These are phyloP conservation scores for Saturnispora zaruensis DNA, from an alignment of 805 yeast species.

Conservation along the genomic window DNA sequence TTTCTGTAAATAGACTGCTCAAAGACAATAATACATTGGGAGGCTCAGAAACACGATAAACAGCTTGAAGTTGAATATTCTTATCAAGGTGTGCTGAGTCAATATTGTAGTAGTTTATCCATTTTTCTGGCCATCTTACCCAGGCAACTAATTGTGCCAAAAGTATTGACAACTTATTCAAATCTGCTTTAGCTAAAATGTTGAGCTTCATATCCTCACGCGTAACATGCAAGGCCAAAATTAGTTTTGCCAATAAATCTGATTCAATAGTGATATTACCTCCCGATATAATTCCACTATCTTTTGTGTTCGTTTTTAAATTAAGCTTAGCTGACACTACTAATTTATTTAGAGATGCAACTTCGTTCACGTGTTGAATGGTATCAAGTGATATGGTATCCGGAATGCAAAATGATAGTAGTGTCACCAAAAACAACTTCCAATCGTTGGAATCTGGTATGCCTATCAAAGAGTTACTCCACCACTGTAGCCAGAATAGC, in stretches of 20 bases:
- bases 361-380: constrained; percentile 15
- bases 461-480: constrained; percentile 38
- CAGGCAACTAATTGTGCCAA: constrained; percentile 54
- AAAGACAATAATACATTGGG: constrained; percentile 54
- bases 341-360: constrained; percentile 22
- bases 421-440: constrained; percentile 46
- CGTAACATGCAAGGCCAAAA: constrained; percentile 62
- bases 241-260: constrained; percentile 47
- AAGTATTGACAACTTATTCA: constrained; percentile 40
- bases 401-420: constrained; percentile 45
- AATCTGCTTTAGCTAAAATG: constrained; percentile 31
- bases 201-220: constrained; percentile 69
- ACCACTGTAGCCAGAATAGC: constrained; percentile 56
- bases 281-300: neutral
- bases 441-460: constrained; percentile 43
- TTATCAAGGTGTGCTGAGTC: constrained; percentile 30
- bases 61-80: constrained; percentile 31
- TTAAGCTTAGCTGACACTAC: constrained; percentile 16
- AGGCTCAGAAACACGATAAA: constrained; percentile 44
- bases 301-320: constrained; percentile 5
- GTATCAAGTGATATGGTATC: constrained; percentile 26
- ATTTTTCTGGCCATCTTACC: constrained; percentile 66
- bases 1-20: constrained; percentile 38
- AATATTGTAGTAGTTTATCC: constrained; percentile 51
- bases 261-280: constrained; percentile 26